Evolutionary conservation across 1,284 basidiomycete genomes (phyloP), one percentile per base, ranked within the genome.

Genomic region (Ganoderma multipileum): DNA sequence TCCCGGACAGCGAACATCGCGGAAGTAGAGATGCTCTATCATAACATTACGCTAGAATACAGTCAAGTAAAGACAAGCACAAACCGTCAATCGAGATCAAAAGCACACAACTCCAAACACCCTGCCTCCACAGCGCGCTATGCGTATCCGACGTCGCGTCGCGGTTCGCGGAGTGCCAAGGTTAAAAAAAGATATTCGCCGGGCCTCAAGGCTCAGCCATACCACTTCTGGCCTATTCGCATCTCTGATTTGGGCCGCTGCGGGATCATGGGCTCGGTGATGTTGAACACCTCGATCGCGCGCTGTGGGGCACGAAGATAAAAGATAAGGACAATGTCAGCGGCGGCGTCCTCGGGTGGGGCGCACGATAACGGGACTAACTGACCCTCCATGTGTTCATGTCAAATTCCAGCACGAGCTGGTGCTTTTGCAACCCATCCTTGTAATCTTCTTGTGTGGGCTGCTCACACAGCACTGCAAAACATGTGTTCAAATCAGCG

Each of bases 391-490:
- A 97, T 0, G 90, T 90, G 4, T 86, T 85, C 86, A 93, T 90
- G 74, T 96, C 95, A 70, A 97, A 89, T 77, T 97, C 95, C 75
- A 96, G 83, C 8, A 97, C 92, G 71, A 95, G 86, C 77, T 97
- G 96, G 54, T 88, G 87, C 75, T 93, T 95, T 71, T 84, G 85
- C 52, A 93, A 81, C 2, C 91, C 92, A 0, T 83, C 79, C 1
- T 80, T 79, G 71, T 90, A 91, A 69, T 95, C 92, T 36, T 89
- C 83, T 61, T 88, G 84, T 4, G 81, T 86, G 0, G 93, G 92
- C 30, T 84, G 83, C 69, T 91, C 87, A 73, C 91, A 92, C 12
- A 85, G 77, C 78, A 83, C 93, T 93, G 68, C 18, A 61, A 11
- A 41, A 26, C 16, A 1, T n/a, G 14, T 4, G n/a, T n/a, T 23